A percentile compares a stretch with the other conserved stretches of the same genome.
These are phyloP conservation scores for Hordeum marinum DNA, from an alignment of 176 grass and related monocot genomes.

Conservation along the genomic window DNA sequence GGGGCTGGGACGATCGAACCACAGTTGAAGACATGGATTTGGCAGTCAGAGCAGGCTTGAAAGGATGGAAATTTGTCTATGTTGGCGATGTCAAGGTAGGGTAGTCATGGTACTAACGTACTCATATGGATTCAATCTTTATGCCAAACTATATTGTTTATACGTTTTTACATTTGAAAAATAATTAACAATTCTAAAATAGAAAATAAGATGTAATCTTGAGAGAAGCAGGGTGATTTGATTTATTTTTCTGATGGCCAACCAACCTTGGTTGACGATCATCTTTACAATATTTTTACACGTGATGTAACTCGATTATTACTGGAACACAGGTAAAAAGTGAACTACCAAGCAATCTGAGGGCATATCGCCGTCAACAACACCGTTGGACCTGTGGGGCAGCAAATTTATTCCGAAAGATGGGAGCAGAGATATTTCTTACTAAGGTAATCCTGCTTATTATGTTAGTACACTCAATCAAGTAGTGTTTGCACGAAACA, in stretches of 20 bases:
- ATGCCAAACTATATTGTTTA: neutral
- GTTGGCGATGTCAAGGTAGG: constrained; percentile 80
- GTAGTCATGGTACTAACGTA: constrained; percentile 1
- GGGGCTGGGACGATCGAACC: constrained; percentile 95
- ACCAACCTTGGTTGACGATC: neutral
- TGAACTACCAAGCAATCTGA: constrained; percentile 84
- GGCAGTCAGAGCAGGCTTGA: constrained; percentile 75
- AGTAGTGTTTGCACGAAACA: neutral
- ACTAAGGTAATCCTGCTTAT: constrained; percentile 45
- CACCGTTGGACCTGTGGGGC: constrained; percentile 96
- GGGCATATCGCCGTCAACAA: constrained; percentile 87
- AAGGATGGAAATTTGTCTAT: constrained; percentile 95
- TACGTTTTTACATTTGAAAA: neutral
- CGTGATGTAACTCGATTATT: neutral
- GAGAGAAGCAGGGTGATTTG: neutral
- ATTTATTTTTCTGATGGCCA: neutral
- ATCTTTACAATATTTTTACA: constrained; percentile 13
- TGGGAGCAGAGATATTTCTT: constrained; percentile 50
- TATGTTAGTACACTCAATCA: neutral
- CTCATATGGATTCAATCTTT: neutral
- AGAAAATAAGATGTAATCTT: neutral
- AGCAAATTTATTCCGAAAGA: constrained; percentile 86
- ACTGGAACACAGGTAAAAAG: constrained; percentile 71
- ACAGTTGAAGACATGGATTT: constrained; percentile 99
- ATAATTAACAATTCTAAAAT: neutral